Conservation (phyloP, 2,329 filamentous ascomycete genomes). For the Hypoxylon sp. region DNA sequence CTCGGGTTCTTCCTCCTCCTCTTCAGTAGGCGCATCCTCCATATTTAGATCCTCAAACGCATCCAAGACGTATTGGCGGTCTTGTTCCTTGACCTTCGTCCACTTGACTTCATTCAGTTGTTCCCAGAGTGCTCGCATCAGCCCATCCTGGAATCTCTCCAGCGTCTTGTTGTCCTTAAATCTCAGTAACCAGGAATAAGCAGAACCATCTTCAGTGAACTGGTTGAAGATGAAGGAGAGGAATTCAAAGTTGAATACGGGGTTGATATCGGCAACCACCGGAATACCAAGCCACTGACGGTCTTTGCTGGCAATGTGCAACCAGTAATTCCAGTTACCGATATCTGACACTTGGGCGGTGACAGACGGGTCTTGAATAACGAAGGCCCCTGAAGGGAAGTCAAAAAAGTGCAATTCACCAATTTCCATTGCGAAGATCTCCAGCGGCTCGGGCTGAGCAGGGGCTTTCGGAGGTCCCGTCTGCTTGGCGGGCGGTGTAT, state of each 20-base stretch:
- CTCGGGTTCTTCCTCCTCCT: conserved; percentile 70
- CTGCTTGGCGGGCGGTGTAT: conserved; percentile 50
- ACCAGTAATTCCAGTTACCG: conserved; percentile 95
- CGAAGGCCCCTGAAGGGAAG: conserved; percentile 87
- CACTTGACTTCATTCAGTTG: conserved; percentile 95
- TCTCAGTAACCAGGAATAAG: conserved; percentile 94
- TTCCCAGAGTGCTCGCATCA: conserved; percentile 98
- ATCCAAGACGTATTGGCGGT: conserved; percentile 94
- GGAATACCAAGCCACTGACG: conserved; percentile 90
- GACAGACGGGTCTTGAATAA: conserved; percentile 81
- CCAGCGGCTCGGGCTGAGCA: conserved; percentile 77
- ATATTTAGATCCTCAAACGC: conserved; percentile 95
- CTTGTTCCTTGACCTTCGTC: conserved; percentile 91
- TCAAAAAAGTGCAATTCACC: conserved; percentile 96
- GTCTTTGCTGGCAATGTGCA: conserved; percentile 83
- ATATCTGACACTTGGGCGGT: conserved; percentile 86
- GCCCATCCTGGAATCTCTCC: conserved; percentile 90
- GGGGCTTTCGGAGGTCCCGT: conserved; percentile 67
- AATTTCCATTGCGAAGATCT: conserved; percentile 80
- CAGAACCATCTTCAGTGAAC: conserved; percentile 87
- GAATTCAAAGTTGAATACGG: conserved; percentile 98
- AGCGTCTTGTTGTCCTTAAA: conserved; percentile 88
- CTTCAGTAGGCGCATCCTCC: conserved; percentile 78
- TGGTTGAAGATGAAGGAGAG: conserved; percentile 99
- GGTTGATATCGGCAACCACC: conserved; percentile 92